Percentiles rank a stretch among this genome's conserved stretches.
phyloP scores from a whole-genome alignment of 2,329 filamentous ascomycete species.

The Arthrobotrys sphaeroides region DNA sequence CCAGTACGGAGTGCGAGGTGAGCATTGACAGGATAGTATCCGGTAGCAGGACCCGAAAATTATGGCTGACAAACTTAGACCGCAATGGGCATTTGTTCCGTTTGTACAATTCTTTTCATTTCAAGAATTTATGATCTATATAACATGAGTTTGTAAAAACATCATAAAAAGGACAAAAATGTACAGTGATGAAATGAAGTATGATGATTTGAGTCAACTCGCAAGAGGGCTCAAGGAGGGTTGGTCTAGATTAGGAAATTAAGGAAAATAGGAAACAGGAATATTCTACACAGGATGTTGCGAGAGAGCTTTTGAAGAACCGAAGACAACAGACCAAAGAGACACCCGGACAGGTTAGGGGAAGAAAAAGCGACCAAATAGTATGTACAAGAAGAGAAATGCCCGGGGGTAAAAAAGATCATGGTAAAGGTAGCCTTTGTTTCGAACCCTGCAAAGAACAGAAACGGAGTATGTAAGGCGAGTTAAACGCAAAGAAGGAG shows the following conservation, averaged over 20 bases:
- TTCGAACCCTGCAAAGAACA: constrained; percentile 23
- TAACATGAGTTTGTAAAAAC: constrained; percentile 29
- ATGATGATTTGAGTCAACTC: neutral
- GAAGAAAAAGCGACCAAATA: constrained; percentile 6
- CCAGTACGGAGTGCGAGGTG: neutral
- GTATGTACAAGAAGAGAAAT: constrained; percentile 40
- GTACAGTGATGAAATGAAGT: constrained; percentile 35
- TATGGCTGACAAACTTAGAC: neutral
- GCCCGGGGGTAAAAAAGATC: neutral
- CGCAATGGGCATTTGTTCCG: neutral
- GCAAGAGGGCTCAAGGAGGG: constrained; percentile 11
- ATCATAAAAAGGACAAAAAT: constrained; percentile 17
- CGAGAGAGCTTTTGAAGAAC: constrained; percentile 38
- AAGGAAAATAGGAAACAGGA: constrained; percentile 18
- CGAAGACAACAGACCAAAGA: constrained; percentile 16
- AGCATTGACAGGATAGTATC: neutral
- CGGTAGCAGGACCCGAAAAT: neutral
- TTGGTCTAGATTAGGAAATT: constrained; percentile 47
- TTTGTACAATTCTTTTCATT: constrained; percentile 30
- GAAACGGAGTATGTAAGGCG: neutral
- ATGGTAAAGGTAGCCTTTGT: constrained; percentile 29
- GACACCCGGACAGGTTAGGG: constrained; percentile 4
- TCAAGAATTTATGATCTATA: constrained; percentile 35
- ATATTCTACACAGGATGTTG: constrained; percentile 50
- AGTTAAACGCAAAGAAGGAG: constrained; percentile 21